These are phyloP conservation scores for Talaromyces proteolyticus DNA, from an alignment of 495 filamentous ascomycete genomes.

Conservation along the genomic window DNA sequence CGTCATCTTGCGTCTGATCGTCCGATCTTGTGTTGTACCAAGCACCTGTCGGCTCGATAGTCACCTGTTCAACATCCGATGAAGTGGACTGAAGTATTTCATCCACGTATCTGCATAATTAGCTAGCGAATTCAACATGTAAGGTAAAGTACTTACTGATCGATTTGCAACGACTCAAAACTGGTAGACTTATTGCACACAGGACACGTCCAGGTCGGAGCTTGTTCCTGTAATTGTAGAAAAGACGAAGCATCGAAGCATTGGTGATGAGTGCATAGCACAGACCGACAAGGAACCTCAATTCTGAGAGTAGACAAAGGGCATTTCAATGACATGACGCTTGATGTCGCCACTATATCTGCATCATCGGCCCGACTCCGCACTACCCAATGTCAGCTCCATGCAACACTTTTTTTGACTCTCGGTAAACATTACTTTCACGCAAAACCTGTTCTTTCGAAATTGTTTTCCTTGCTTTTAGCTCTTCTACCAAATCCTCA, in stretches of 20 bases:
- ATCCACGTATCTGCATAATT: slow-evolving; percentile 69
- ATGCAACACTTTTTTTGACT: background rate
- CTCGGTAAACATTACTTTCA: slow-evolving; percentile 60
- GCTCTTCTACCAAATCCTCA: slow-evolving; percentile 60
- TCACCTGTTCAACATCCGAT: slow-evolving; percentile 70
- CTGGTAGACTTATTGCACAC: slow-evolving; percentile 79
- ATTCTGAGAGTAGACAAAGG: slow-evolving; percentile 83
- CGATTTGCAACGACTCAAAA: slow-evolving; percentile 77
- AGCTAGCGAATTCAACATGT: background rate
- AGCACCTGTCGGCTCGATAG: slow-evolving; percentile 78
- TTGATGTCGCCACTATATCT: slow-evolving; percentile 82
- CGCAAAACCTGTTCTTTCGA: slow-evolving; percentile 71
- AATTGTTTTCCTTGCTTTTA: slow-evolving; percentile 64
- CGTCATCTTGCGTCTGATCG: slow-evolving; percentile 23
- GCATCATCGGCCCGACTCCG: slow-evolving; percentile 73
- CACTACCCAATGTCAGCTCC: slow-evolving; percentile 46
- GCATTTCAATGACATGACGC: slow-evolving; percentile 85
- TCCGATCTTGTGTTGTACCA: slow-evolving; percentile 55
- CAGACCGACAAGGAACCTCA: slow-evolving; percentile 70
- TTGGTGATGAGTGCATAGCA: slow-evolving; percentile 79
- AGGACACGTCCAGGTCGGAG: slow-evolving; percentile 90
- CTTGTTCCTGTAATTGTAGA: slow-evolving; percentile 89
- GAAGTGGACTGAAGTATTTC: slow-evolving; percentile 74
- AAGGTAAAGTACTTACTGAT: slow-evolving; percentile 60
- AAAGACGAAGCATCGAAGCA: slow-evolving; percentile 96